Conservation (phyloP, 176 grass and related monocot genomes). For the Oryza glumipatula region DNA sequence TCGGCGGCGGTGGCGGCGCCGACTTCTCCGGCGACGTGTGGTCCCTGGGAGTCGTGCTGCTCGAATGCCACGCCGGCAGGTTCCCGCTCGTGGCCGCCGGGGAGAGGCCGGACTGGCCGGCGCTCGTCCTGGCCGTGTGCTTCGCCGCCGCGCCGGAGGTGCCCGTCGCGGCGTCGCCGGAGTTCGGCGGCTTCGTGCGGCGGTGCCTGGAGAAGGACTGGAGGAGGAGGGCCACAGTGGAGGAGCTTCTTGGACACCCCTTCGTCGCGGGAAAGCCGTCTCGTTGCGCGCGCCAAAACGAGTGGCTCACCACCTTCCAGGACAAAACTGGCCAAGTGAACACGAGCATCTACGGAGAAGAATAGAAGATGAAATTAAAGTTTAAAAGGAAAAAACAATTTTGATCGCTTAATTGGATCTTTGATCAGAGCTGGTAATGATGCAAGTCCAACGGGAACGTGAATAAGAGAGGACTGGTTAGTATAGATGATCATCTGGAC, state of each 20-base stretch:
- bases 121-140: not conserved
- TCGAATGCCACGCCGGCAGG: conserved; percentile 46
- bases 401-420: not conserved
- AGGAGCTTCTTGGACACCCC: not conserved
- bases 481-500: too few species aligned
- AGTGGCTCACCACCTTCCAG: not conserved
- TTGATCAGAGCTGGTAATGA: not conserved
- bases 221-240: not conserved
- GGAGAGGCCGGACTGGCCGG: not conserved
- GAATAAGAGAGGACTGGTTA: not conserved
- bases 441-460: not conserved
- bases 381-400: not conserved
- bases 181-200: not conserved
- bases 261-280: not conserved
- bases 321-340: not conserved
- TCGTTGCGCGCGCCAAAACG: not conserved
- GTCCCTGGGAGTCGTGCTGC: conserved; percentile 42
- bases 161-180: not conserved
- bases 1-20: not conserved
- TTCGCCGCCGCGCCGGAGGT: not conserved
- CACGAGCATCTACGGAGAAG: not conserved
- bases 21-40: conserved; percentile 40
- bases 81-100: conserved; percentile 40
- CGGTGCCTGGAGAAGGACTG: not conserved
- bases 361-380: not conserved